Base-by-base conservation (phyloP, 2,329 filamentous ascomycete species). In the Penicillium sp. region DNA sequence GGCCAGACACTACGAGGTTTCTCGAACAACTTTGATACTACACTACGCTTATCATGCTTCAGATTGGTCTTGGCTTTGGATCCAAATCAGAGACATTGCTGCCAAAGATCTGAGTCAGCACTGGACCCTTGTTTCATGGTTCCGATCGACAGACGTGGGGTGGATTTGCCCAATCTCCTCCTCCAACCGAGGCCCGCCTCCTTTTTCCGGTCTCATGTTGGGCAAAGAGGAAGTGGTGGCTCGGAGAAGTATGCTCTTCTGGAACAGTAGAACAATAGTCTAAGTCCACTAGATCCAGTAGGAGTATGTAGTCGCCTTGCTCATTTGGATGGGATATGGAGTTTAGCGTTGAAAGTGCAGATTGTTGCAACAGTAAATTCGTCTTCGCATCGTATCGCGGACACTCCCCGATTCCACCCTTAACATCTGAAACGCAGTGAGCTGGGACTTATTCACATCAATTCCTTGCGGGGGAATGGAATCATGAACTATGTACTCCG, bases 51-150 rank as follows among this genome's bases (percentile, higher is more conserved):
- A 53, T 15, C 15, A 39, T 6, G 35, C 50, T 34, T 22, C 38
- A 11, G 5, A 8, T 14, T 31, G 12, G 28, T 55, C 55, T 63
- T 54, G 57, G 52, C 54, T 37, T 37, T 54, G 48, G 45, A 43
- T 25, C 20, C 14, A 54, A 41, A 53, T 43, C 42, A 47, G 38
- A 58, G 58, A 52, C 54, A 62, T 49, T 35, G 31, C 12, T 12
- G 25, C 15, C 43, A 15, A 50, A 59, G 61, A 66, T 65, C 63
- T 59, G 42, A 58, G 48, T 64, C 65, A 64, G 62, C 63, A 53
- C 38, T 64, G 57, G 63, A 67, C 66, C 65, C 63, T 65, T 61
- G 61, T 66, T 63, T 66, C 64, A 61, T 59, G 31, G n/a, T 50
- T 49, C 25, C 52, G 58, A 63, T 63, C 58, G 58, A 48, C 31